Conservation (phyloP, 805 yeast species). For the Cyberlindnera bimundalis region DNA sequence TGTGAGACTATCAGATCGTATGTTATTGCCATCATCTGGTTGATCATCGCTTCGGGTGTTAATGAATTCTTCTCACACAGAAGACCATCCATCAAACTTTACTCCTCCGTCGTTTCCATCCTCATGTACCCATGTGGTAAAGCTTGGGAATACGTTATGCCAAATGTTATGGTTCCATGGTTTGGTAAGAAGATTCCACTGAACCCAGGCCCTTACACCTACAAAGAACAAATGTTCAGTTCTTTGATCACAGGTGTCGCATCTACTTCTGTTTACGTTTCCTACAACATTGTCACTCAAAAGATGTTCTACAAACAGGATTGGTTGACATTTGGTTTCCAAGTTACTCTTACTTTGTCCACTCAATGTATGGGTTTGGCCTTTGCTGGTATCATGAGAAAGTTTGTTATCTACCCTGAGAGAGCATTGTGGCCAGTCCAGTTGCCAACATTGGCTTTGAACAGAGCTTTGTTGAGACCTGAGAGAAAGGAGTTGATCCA, state of each 20-base stretch:
- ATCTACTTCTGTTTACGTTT: conserved; percentile 32
- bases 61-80: conserved; percentile 57
- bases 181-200: conserved; percentile 39
- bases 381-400: conserved; percentile 61
- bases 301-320: conserved; percentile 30
- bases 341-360: conserved; percentile 47
- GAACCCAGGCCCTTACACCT: conserved; percentile 64
- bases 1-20: conserved; percentile 47
- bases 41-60: conserved; percentile 49
- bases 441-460: conserved; percentile 46
- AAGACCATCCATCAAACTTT: conserved; percentile 45
- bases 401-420: conserved; percentile 50
- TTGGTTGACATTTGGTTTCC: conserved; percentile 45
- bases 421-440: conserved; percentile 52
- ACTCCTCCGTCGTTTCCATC: conserved; percentile 43
- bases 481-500: conserved; percentile 33
- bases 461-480: conserved; percentile 41
- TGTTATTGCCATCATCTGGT: conserved; percentile 40
- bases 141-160: conserved; percentile 39
- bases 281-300: conserved; percentile 36
- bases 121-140: conserved; percentile 44
- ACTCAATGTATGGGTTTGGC: conserved; percentile 66
- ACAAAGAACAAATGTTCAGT: conserved; percentile 64
- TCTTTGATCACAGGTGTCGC: conserved; percentile 39
- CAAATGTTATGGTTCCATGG: conserved; percentile 42